A percentile compares a stretch with the other conserved stretches of the same genome.
Evolutionary conservation across 129 eudicot species (phyloP).

Genomic region (Chrysanthemum seticuspe): DNA sequence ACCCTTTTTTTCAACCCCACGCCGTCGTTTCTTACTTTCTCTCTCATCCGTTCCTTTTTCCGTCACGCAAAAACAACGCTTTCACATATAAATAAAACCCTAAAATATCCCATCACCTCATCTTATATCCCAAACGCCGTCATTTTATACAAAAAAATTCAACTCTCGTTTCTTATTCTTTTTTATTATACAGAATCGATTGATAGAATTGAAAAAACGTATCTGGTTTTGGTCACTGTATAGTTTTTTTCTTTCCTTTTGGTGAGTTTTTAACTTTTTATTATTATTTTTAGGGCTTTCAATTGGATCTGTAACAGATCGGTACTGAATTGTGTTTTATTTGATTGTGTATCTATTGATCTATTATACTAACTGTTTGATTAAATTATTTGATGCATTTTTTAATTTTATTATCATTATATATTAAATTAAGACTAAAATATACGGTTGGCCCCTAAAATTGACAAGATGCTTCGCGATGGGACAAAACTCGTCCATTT

Average conservation of each 20-base stretch:
- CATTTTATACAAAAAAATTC: conserved; percentile 1
- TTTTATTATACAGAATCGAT: neutral
- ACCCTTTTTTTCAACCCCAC: conserved; percentile 2
- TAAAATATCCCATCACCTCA: neutral
- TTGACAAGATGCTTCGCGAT: no score
- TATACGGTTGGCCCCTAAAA: no score
- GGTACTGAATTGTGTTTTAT: conserved; percentile 16
- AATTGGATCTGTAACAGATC: conserved; percentile 20
- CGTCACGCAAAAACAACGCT: conserved; percentile 13
- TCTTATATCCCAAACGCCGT: conserved; percentile 8
- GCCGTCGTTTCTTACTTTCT: conserved; percentile 25
- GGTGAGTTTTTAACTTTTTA: conserved; percentile 9
- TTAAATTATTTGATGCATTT: neutral
- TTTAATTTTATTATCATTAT: no score
- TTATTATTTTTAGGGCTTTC: neutral
- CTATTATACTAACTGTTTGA: no score
- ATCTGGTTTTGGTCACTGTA: conserved; percentile 7
- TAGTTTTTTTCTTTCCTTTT: neutral
- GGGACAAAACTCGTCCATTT: no score
- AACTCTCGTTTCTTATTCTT: neutral
- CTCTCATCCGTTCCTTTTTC: conserved; percentile 28
- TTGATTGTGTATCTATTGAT: no score
- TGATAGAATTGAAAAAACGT: conserved; percentile 3
- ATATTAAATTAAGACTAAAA: no score
- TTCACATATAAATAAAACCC: conserved; percentile 1